phyloP scores from a whole-genome alignment of 352 stramenopile species.

The Globisporangium heterothallicum region DNA sequence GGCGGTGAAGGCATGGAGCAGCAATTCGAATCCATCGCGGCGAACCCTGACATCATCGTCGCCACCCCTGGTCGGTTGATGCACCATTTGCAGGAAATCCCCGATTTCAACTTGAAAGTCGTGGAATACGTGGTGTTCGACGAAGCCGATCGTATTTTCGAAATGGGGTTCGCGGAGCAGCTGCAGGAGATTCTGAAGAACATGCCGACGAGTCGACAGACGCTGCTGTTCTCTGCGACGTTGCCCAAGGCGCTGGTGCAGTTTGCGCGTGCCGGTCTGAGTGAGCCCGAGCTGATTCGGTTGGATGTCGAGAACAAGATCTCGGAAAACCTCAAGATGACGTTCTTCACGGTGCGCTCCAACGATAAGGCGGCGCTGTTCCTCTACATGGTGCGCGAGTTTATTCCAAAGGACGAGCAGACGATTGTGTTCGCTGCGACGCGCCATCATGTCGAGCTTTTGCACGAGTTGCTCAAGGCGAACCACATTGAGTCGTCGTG shows the following conservation, averaged over 20 bases:
- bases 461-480: slow-evolving; percentile 90
- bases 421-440: slow-evolving; percentile 99
- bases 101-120: slow-evolving; percentile 90
- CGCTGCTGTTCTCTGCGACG: slow-evolving; percentile 95
- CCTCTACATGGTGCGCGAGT: slow-evolving; percentile 94
- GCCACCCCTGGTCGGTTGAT: slow-evolving; percentile 94
- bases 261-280: slow-evolving; percentile 97
- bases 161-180: slow-evolving; percentile 99
- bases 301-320: slow-evolving; percentile 98
- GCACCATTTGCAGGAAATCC: slow-evolving; percentile 92
- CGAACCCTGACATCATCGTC: slow-evolving; percentile 93
- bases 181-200: slow-evolving; percentile 91
- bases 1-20: slow-evolving; percentile 98
- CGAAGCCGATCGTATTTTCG: slow-evolving; percentile 98
- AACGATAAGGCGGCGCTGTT: slow-evolving; percentile 95
- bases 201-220: slow-evolving; percentile 86
- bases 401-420: slow-evolving; percentile 89
- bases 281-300: slow-evolving; percentile 95
- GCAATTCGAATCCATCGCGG: slow-evolving; percentile 94
- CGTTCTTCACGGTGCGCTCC: slow-evolving; percentile 95
- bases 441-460: slow-evolving; percentile 97
- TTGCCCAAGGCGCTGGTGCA: slow-evolving; percentile 96
- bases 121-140: slow-evolving; percentile 97
- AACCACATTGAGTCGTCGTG: slow-evolving; percentile 82
- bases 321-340: slow-evolving; percentile 95